A percentile compares a stretch with the other conserved stretches of the same genome.
These are phyloP conservation scores for Vicia sativa DNA, from an alignment of 306 rosid genomes.

Conservation along the genomic window DNA sequence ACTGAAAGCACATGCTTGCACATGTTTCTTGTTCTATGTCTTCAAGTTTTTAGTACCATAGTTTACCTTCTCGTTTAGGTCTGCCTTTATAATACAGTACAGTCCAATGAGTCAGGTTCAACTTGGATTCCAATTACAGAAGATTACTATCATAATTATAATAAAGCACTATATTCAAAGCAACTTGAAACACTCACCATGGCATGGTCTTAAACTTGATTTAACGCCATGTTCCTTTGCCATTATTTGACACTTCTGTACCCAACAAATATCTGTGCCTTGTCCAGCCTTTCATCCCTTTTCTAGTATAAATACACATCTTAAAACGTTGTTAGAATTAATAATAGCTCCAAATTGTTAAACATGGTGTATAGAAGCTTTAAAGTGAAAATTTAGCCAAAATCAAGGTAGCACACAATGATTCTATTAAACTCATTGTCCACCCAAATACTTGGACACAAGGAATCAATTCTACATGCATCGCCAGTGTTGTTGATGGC, in stretches of 20 bases:
- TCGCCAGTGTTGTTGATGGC: too few relatives aligned
- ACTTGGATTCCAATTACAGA: not conserved
- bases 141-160: not conserved
- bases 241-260: slow-evolving; percentile 6
- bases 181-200: slow-evolving; percentile 10
- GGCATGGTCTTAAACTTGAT: not conserved
- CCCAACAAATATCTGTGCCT: slow-evolving; percentile 25
- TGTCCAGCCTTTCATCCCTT: not conserved
- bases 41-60: slow-evolving; percentile 8
- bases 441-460: not conserved
- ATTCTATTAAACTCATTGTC: not conserved
- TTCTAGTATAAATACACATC: not conserved
- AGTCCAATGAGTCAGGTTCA: slow-evolving; percentile 4
- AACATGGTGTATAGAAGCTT: not conserved
- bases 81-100: not conserved
- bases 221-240: slow-evolving; percentile 27
- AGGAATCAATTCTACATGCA: too few relatives aligned
- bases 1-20: slow-evolving; percentile 60
- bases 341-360: not conserved
- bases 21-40: slow-evolving; percentile 42
- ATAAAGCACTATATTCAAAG: slow-evolving; percentile 23
- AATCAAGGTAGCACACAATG: not conserved
- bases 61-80: slow-evolving; percentile 12
- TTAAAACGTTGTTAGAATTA: not conserved
- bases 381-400: not conserved